Evolutionary conservation across 176 grass and related monocot genomes (phyloP).

Genomic region (Aegilops longissima): DNA sequence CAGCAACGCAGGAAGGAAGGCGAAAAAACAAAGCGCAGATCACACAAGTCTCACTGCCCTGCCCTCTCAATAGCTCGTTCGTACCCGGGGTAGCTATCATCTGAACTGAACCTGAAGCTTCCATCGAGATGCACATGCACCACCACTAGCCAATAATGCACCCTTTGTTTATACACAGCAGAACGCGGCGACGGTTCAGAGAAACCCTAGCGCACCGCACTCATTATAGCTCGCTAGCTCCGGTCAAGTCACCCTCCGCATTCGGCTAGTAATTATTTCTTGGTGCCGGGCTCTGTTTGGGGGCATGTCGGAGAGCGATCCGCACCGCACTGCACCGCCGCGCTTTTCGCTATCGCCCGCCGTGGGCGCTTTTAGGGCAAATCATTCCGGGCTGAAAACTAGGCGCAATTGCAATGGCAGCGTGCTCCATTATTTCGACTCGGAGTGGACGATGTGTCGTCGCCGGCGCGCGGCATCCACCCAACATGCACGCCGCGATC

Average conservation of each 20-base stretch:
- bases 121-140: slow-evolving; percentile 1
- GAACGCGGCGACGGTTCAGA: slow-evolving; percentile 21
- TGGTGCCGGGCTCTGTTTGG: not conserved
- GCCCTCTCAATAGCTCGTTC: slow-evolving; percentile 4
- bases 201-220: not conserved
- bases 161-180: not conserved
- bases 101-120: slow-evolving; percentile 32
- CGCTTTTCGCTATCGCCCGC: not conserved
- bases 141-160: slow-evolving; percentile 28
- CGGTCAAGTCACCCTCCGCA: not conserved
- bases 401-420: slow-evolving; percentile 23
- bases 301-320: not conserved
- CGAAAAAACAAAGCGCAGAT: slow-evolving; percentile 9
- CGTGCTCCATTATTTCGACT: not conserved
- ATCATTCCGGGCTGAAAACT: not conserved
- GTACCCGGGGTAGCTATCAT: slow-evolving; percentile 39
- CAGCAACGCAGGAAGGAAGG: not conserved
- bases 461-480: not conserved
- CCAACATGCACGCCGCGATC: not conserved
- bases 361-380: not conserved
- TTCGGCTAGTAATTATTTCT: not conserved
- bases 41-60: not conserved
- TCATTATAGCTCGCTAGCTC: not conserved
- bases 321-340: not conserved
- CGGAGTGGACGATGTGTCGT: slow-evolving; percentile 5